Conservation (phyloP, 768 basidiomycete species). For the Hypholoma fasciculare region DNA sequence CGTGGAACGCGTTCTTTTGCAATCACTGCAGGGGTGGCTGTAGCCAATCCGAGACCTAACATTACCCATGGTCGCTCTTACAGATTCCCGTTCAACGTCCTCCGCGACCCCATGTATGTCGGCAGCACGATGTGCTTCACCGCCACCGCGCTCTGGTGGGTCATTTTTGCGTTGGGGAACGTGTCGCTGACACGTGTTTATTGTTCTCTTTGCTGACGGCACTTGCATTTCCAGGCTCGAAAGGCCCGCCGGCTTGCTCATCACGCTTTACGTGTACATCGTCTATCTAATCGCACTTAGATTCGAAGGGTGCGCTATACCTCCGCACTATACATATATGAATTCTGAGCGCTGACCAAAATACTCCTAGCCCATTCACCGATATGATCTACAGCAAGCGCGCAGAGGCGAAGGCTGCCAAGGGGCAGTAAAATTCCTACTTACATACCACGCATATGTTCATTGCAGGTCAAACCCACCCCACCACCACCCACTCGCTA, state of each 20-base stretch:
- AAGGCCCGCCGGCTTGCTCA: constrained; percentile 78
- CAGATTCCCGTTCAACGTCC: constrained; percentile 92
- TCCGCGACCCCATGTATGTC: constrained; percentile 95
- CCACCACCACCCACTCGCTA: not conserved
- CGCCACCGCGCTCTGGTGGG: constrained; percentile 85
- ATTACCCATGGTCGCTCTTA: not conserved
- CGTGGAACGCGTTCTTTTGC: constrained; percentile 12
- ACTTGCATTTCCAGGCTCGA: constrained; percentile 61
- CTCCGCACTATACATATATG: not conserved
- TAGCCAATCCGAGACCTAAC: not conserved
- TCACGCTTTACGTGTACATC: constrained; percentile 81
- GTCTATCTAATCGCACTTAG: constrained; percentile 82
- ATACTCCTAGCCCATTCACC: not conserved
- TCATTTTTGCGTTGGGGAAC: not conserved
- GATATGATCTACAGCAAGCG: constrained; percentile 7
- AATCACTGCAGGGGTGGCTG: not conserved
- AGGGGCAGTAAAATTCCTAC: not conserved
- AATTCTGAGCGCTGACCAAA: not conserved
- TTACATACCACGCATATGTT: not conserved
- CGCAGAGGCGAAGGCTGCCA: constrained; percentile 5
- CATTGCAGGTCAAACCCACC: not conserved
- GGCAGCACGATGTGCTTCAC: constrained; percentile 91
- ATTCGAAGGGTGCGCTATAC: constrained; percentile 79
- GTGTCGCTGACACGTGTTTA: not conserved
- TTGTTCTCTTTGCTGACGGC: constrained; percentile 5